Conservation (phyloP, 2,329 filamentous ascomycete genomes). For the Microsporum canis region DNA sequence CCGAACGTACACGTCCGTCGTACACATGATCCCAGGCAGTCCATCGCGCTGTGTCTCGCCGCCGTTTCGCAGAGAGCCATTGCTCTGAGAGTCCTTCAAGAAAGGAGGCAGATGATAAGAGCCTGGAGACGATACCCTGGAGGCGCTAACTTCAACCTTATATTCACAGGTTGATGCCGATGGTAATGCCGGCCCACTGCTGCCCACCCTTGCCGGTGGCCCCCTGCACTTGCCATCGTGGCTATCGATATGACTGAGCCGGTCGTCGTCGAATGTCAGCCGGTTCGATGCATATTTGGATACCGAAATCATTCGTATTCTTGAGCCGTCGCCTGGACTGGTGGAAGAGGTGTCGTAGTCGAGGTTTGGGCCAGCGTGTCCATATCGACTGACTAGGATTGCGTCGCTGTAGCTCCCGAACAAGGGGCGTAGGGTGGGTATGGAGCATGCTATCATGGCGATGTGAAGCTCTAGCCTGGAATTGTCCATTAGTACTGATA, state of each 20-base stretch:
- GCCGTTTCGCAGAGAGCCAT: neutral
- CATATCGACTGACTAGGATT: neutral
- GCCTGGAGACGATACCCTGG: neutral
- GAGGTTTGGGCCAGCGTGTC: neutral
- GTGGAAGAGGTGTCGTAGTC: neutral
- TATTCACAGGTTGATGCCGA: conserved; percentile 10
- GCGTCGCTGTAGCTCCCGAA: conserved; percentile 15
- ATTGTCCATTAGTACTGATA: neutral
- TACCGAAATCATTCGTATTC: conserved; percentile 5
- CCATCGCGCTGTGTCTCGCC: neutral
- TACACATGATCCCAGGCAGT: conserved; percentile 13
- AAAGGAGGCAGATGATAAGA: neutral
- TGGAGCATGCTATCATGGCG: conserved; percentile 32
- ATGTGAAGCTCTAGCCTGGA: conserved; percentile 33
- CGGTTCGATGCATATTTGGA: conserved; percentile 3
- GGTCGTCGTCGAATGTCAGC: conserved; percentile 1
- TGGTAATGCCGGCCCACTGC: neutral
- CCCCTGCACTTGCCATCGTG: neutral
- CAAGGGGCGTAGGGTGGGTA: conserved; percentile 32
- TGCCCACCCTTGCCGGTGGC: neutral
- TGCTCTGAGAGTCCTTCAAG: neutral
- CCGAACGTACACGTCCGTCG: conserved; percentile 15
- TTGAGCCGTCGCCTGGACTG: neutral
- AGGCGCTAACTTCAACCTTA: conserved; percentile 13
- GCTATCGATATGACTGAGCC: neutral